Evolutionary conservation across 257 asterid species (phyloP).

Genomic region (Nicotiana benthamiana): DNA sequence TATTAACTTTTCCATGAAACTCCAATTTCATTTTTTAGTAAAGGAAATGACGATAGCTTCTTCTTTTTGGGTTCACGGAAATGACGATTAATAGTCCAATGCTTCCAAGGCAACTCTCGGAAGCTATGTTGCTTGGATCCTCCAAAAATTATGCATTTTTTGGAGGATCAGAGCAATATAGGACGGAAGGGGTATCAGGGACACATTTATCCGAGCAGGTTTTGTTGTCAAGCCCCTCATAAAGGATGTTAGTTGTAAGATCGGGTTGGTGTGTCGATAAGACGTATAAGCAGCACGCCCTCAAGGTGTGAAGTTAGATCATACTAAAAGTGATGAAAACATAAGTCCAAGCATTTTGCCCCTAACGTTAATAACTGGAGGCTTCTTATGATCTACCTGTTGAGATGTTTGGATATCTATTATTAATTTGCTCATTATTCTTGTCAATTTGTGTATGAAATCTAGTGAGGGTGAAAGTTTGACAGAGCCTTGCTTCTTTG

Average conservation of each 20-base stretch:
- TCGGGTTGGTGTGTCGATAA: neutral
- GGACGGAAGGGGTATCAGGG: neutral
- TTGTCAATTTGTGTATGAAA: neutral
- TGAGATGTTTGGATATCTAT: neutral
- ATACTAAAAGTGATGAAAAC: neutral
- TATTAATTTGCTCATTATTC: neutral
- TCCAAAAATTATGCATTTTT: neutral
- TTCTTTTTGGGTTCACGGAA: too few relatives aligned
- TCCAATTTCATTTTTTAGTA: neutral
- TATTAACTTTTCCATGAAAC: neutral
- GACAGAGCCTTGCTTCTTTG: slow-evolving; percentile 9
- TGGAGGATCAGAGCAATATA: neutral
- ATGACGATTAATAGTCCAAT: neutral
- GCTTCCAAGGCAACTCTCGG: neutral
- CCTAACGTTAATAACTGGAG: neutral
- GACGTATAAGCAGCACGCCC: neutral
- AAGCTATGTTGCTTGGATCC: neutral
- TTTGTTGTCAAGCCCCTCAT: neutral
- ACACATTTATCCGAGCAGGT: neutral
- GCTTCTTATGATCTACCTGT: neutral
- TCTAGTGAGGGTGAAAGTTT: neutral
- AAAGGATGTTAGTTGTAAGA: neutral
- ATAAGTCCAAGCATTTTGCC: neutral
- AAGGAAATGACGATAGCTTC: neutral
- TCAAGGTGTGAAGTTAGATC: neutral